A percentile compares a stretch with the other conserved stretches of the same genome.
phyloP scores from a whole-genome alignment of 2,329 filamentous ascomycete species.

The Trichoderma simmonsii region DNA sequence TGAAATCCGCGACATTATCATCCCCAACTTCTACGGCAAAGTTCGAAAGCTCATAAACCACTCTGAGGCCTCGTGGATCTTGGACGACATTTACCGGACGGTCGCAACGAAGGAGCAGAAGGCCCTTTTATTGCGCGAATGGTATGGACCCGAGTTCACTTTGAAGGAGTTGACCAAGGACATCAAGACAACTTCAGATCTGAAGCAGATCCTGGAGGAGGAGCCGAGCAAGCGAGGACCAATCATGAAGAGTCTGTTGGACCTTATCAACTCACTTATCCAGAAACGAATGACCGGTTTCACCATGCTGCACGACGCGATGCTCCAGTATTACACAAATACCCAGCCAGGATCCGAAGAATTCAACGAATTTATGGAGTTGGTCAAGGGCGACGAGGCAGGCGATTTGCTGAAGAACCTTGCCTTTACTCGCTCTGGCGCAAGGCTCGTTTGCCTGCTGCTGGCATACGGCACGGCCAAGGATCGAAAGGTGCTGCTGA shows the following conservation, averaged over 20 bases:
- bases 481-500: conserved; percentile 84
- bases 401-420: conserved; percentile 92
- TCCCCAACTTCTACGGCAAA: conserved; percentile 92
- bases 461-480: conserved; percentile 86
- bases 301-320: conserved; percentile 96
- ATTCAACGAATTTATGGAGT: conserved; percentile 80
- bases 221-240: conserved; percentile 81
- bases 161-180: conserved; percentile 64
- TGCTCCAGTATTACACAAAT: conserved; percentile 93
- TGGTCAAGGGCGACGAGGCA: conserved; percentile 86
- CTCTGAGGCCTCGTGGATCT: conserved; percentile 92
- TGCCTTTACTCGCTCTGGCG: conserved; percentile 88
- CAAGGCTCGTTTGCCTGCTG: conserved; percentile 74
- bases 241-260: conserved; percentile 80
- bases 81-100: conserved; percentile 93
- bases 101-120: conserved; percentile 85
- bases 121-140: conserved; percentile 80
- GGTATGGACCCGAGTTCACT: conserved; percentile 93
- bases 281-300: conserved; percentile 98
- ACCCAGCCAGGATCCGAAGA: conserved; percentile 75
- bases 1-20: conserved; percentile 81
- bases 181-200: conserved; percentile 60
- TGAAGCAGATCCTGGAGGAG: conserved; percentile 69
- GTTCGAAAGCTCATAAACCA: conserved; percentile 93
- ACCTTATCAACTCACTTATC: conserved; percentile 85